phyloP scores from a whole-genome alignment of 805 yeast genomes.

The Phaffomyces thermotolerans region DNA sequence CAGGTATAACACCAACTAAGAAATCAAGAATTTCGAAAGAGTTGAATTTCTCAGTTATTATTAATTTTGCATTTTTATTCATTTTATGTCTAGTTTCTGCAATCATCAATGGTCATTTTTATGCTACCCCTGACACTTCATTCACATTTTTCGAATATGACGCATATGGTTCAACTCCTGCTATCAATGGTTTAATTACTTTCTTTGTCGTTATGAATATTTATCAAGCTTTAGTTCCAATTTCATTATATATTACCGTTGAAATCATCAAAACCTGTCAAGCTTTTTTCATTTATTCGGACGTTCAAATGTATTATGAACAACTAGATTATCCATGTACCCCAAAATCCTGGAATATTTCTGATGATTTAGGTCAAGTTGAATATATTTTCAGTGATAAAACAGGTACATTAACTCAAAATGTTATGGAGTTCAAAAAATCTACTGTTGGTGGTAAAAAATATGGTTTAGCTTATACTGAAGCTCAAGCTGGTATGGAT shows the following conservation, averaged over 20 bases:
- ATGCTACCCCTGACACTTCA: conserved; percentile 39
- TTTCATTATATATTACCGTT: conserved; percentile 72
- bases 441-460: conserved; percentile 66
- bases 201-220: conserved; percentile 72
- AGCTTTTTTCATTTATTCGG: conserved; percentile 73
- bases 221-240: conserved; percentile 76
- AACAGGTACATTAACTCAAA: conserved; percentile 78
- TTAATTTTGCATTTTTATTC: conserved; percentile 60
- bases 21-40: conserved; percentile 70
- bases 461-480: conserved; percentile 78
- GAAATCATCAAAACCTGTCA: conserved; percentile 78
- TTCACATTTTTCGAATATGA: conserved; percentile 59
- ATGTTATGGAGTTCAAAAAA: conserved; percentile 79
- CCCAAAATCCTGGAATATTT: conserved; percentile 78
- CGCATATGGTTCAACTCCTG: conserved; percentile 57
- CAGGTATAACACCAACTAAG: conserved; percentile 74
- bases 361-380: conserved; percentile 80
- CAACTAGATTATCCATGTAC: conserved; percentile 72
- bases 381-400: conserved; percentile 81
- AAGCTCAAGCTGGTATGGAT: conserved; percentile 70
- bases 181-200: conserved; percentile 58
- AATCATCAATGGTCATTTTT: conserved; percentile 63
- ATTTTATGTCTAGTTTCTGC: conserved; percentile 63
- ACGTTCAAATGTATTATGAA: conserved; percentile 62
- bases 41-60: conserved; percentile 58